Conservation (phyloP, 768 basidiomycete genomes). For the Trametes sanguinea region DNA sequence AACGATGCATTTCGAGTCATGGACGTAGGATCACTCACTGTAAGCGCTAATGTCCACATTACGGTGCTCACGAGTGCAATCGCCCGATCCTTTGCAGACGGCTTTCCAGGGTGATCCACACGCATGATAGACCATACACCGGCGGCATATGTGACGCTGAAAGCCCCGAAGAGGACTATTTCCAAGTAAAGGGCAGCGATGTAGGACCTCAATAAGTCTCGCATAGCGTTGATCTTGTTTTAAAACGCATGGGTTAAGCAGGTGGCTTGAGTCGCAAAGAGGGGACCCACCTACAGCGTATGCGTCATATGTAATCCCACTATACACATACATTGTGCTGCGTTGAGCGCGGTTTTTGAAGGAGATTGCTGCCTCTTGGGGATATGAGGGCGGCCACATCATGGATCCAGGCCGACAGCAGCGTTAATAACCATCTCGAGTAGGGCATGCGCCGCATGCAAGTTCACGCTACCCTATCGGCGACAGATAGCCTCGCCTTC, state of each 20-base stretch:
- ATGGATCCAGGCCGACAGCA: too few relatives aligned
- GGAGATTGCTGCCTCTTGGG: too few relatives aligned
- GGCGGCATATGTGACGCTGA: background rate
- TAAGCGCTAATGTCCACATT: background rate
- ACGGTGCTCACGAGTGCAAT: background rate
- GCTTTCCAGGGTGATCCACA: background rate
- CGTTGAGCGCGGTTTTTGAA: too few relatives aligned
- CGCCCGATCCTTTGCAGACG: background rate
- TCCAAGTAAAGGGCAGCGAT: conserved; percentile 5
- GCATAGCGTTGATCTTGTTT: background rate
- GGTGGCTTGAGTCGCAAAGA: background rate
- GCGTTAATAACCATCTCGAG: too few relatives aligned
- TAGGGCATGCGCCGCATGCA: too few relatives aligned
- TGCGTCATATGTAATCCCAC: background rate
- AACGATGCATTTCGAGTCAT: background rate
- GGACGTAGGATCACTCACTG: background rate
- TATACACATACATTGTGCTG: too few relatives aligned
- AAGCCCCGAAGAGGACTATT: conserved; percentile 9
- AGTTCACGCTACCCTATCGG: too few relatives aligned
- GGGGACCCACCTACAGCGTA: background rate
- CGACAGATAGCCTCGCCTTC: too few relatives aligned
- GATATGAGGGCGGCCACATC: too few relatives aligned
- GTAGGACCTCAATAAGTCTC: background rate
- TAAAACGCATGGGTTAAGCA: background rate
- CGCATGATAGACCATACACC: background rate